Evolutionary conservation across 805 yeast genomes (phyloP).

Genomic region (Saturnispora diversa): DNA sequence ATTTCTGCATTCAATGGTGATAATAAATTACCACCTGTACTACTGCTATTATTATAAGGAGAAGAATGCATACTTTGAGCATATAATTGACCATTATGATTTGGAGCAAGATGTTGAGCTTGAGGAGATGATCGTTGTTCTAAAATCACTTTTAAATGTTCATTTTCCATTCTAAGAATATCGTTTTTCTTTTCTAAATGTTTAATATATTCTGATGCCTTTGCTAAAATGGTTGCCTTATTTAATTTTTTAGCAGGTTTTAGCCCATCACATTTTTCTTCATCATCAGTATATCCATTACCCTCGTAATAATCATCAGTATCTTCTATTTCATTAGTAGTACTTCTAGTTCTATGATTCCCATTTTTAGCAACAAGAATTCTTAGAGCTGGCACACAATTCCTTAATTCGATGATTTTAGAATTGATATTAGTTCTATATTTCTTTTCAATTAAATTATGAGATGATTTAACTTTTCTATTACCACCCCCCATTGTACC

Average conservation of each 20-base stretch:
- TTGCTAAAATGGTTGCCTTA: constrained; percentile 67
- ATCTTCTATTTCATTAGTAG: constrained; percentile 33
- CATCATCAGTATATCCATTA: constrained; percentile 50
- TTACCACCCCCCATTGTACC: constrained; percentile 15
- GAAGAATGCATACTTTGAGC: constrained; percentile 15
- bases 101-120: constrained; percentile 10
- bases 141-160: constrained; percentile 25
- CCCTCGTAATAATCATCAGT: constrained; percentile 42
- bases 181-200: constrained; percentile 62
- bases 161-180: constrained; percentile 40
- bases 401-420: constrained; percentile 62
- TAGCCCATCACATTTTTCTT: constrained; percentile 56
- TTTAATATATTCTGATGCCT: constrained; percentile 70
- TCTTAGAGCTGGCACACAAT: constrained; percentile 72
- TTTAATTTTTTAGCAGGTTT: constrained; percentile 70
- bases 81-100: constrained; percentile 8
- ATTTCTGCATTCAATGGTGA: constrained; percentile 12
- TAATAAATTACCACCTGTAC: constrained; percentile 12
- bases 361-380: constrained; percentile 33
- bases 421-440: constrained; percentile 74
- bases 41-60: constrained; percentile 16
- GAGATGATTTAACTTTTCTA: constrained; percentile 54
- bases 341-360: constrained; percentile 26
- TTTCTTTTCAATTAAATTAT: constrained; percentile 75
- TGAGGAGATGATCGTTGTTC: constrained; percentile 12